Percentiles rank a stretch among this genome's conserved stretches.
phyloP scores from a whole-genome alignment of 768 basidiomycete species.

The Boletus huronensis region DNA sequence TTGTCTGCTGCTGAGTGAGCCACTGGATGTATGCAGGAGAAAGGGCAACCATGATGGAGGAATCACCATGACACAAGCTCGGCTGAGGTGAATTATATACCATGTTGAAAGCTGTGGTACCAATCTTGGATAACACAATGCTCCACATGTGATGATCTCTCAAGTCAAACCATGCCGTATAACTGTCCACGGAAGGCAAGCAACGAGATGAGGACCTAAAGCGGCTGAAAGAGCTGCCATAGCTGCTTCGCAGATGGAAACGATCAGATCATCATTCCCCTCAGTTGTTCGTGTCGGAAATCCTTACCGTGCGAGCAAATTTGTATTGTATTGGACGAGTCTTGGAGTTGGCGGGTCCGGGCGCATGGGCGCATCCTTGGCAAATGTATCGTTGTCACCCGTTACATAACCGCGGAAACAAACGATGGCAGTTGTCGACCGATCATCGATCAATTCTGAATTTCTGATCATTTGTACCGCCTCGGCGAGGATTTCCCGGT shows the following conservation, averaged over 20 bases:
- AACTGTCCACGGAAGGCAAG: background rate
- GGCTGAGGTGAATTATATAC: background rate
- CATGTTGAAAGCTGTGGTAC: background rate
- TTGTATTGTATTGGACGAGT: too few species aligned
- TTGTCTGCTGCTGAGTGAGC: slow-evolving; percentile 6
- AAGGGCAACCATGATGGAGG: background rate
- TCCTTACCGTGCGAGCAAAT: too few species aligned
- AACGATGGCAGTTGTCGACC: too few species aligned
- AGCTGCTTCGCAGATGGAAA: background rate
- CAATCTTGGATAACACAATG: background rate
- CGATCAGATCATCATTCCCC: background rate
- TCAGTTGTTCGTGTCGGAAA: background rate
- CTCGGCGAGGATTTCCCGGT: too few species aligned
- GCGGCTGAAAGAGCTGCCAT: background rate
- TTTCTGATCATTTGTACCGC: too few species aligned
- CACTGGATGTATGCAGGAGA: background rate
- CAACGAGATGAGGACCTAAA: background rate
- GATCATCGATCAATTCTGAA: too few species aligned
- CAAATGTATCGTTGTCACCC: background rate
- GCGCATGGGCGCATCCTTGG: background rate
- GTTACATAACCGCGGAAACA: too few species aligned
- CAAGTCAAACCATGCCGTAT: background rate
- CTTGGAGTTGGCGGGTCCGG: too few species aligned
- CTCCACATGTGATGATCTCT: background rate
- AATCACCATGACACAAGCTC: background rate